Percentiles rank a stretch among this genome's conserved stretches.
Evolutionary conservation across 192 early-diverging fungal genomes (phyloP).

Genomic region (Dissophora globulifera): DNA sequence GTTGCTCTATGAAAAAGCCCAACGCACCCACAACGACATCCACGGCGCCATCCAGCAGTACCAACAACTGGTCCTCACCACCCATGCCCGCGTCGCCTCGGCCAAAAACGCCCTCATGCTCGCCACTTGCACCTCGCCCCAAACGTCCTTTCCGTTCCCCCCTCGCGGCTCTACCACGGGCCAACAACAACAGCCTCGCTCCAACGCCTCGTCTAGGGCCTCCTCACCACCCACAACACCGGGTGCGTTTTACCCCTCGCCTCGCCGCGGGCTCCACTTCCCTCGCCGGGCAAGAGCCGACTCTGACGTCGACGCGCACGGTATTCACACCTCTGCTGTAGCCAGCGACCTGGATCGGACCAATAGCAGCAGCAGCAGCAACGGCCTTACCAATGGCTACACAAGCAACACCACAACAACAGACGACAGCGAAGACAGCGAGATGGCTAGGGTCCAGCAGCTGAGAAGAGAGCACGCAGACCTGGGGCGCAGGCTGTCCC

Average conservation of each 20-base stretch:
- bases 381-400: not conserved
- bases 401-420: not conserved
- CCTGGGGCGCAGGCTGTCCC: conserved; percentile 8
- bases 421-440: too few species aligned
- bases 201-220: not conserved
- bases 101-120: conserved; percentile 11
- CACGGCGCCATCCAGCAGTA: conserved; percentile 22
- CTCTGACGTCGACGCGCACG: not conserved
- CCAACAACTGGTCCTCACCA: conserved; percentile 28
- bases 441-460: not conserved
- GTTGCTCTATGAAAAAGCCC: not conserved
- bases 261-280: too few species aligned
- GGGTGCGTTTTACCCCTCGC: too few species aligned
- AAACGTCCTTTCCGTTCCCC: not conserved
- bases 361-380: conserved; percentile 2
- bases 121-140: not conserved
- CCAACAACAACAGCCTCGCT: not conserved
- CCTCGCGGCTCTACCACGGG: too few species aligned
- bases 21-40: not conserved
- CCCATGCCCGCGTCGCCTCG: conserved; percentile 21
- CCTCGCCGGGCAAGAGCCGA: too few species aligned
- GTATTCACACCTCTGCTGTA: not conserved
- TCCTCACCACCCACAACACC: too few species aligned
- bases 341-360: not conserved
- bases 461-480: conserved; percentile 8